Evolutionary conservation across 345 rosid species (phyloP).

Genomic region (Salix caprea): DNA sequence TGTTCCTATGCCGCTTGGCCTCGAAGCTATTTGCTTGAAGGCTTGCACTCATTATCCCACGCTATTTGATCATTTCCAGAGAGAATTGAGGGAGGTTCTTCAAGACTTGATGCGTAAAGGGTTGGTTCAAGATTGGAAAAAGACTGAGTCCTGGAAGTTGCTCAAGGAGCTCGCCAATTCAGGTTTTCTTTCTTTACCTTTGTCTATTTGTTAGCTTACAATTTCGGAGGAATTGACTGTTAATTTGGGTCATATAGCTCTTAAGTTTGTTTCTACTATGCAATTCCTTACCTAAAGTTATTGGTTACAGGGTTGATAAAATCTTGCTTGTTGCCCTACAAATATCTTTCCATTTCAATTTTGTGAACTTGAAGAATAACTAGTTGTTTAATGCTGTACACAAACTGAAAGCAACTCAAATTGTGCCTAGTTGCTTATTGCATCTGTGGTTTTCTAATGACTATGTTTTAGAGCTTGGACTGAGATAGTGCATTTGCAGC

Average conservation of each 20-base stretch:
- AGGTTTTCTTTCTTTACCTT: constrained; percentile 34
- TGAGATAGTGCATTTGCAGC: constrained; percentile 51
- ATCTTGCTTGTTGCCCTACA: background rate
- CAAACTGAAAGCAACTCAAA: background rate
- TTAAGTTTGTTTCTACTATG: too few species aligned
- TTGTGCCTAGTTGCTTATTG: background rate
- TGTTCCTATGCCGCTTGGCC: constrained; percentile 76
- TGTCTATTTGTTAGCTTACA: background rate
- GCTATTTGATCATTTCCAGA: constrained; percentile 86
- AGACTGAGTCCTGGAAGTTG: constrained; percentile 76
- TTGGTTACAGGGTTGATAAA: background rate
- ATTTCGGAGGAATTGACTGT: background rate
- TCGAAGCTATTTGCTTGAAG: constrained; percentile 78
- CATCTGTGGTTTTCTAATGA: background rate
- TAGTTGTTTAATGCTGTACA: background rate
- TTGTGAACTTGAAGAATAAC: background rate
- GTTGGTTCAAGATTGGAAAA: constrained; percentile 56
- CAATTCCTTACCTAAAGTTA: too few species aligned
- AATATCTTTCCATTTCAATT: background rate
- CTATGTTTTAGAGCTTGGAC: constrained; percentile 12
- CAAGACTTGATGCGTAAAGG: constrained; percentile 53
- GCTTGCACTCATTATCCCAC: constrained; percentile 88
- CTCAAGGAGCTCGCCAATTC: constrained; percentile 90
- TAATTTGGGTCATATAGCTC: background rate
- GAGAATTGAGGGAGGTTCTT: constrained; percentile 79